phyloP scores from a whole-genome alignment of 2,329 filamentous ascomycete species.

The Hypoxylon sp. region DNA sequence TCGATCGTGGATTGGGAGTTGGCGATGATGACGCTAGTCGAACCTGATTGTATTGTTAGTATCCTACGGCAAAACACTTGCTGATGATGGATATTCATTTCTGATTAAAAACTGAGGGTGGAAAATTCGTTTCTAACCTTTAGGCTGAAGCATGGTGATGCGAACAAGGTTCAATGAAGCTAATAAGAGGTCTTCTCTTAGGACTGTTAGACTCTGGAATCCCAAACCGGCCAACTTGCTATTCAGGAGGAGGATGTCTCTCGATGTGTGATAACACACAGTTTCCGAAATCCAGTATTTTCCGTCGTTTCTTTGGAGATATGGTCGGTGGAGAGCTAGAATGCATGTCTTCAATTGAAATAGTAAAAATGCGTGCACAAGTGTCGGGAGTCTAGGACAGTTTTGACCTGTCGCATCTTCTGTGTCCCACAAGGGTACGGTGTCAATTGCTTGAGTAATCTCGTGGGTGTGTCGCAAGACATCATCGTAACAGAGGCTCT shows the following conservation, averaged over 20 bases:
- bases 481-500: slow-evolving; percentile 41
- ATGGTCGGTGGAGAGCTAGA: slow-evolving; percentile 48
- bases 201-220: slow-evolving; percentile 28
- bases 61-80: background rate
- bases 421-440: slow-evolving; percentile 40
- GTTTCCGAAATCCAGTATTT: slow-evolving; percentile 47
- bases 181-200: slow-evolving; percentile 46
- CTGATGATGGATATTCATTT: background rate
- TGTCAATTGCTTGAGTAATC: slow-evolving; percentile 43
- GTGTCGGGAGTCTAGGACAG: background rate
- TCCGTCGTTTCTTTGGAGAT: slow-evolving; percentile 30
- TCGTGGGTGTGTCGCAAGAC: slow-evolving; percentile 47
- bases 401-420: slow-evolving; percentile 6
- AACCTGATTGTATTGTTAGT: slow-evolving; percentile 22
- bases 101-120: background rate
- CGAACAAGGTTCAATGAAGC: slow-evolving; percentile 45
- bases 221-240: slow-evolving; percentile 37
- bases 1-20: slow-evolving; percentile 38
- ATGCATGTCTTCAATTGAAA: slow-evolving; percentile 48
- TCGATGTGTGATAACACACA: slow-evolving; percentile 44
- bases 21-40: slow-evolving; percentile 26
- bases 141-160: slow-evolving; percentile 43
- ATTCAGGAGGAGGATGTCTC: slow-evolving; percentile 46
- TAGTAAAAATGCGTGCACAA: slow-evolving; percentile 40
- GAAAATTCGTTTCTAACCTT: slow-evolving; percentile 20